A percentile compares a stretch with the other conserved stretches of the same genome.
These are phyloP conservation scores for Ustilago loliicola DNA, from an alignment of 1,284 basidiomycete species.

Conservation along the genomic window DNA sequence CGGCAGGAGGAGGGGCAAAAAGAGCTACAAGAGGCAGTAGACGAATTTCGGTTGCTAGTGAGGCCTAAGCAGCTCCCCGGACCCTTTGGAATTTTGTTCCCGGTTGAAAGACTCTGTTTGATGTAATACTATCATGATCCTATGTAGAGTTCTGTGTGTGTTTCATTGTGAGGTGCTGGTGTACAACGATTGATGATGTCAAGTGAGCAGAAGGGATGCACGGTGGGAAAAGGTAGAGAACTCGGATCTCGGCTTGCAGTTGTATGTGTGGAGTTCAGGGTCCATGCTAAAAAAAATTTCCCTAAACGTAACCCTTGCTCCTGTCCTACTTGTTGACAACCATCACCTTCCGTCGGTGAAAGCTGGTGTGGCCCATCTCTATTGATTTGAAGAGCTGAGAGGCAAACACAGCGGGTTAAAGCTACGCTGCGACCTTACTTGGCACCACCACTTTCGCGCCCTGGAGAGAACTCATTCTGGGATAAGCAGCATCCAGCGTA, in stretches of 20 bases:
- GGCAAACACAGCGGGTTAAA: too few species aligned
- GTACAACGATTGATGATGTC: not conserved
- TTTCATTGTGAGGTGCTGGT: too few species aligned
- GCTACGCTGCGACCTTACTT: too few species aligned
- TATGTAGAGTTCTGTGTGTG: not conserved
- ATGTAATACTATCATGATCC: conserved; percentile 14
- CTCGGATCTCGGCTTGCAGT: conserved; percentile 5
- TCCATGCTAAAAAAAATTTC: conserved; percentile 2
- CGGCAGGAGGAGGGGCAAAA: conserved; percentile 9
- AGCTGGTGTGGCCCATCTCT: not conserved
- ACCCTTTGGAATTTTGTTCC: not conserved
- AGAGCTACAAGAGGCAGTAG: conserved; percentile 29
- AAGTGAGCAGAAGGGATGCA: not conserved
- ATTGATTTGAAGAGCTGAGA: too few species aligned
- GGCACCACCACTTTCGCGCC: too few species aligned
- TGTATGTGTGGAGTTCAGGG: conserved; percentile 3
- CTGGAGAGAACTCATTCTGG: too few species aligned
- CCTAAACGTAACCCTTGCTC: too few species aligned
- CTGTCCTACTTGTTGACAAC: not conserved
- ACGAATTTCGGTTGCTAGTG: conserved; percentile 41
- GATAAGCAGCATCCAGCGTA: too few species aligned
- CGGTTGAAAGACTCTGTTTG: not conserved
- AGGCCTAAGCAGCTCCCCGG: conserved; percentile 16
- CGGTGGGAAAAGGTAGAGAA: not conserved
- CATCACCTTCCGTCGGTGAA: not conserved